Base-by-base conservation (phyloP, 1,284 basidiomycete genomes). In the Trichosporon sp. region DNA sequence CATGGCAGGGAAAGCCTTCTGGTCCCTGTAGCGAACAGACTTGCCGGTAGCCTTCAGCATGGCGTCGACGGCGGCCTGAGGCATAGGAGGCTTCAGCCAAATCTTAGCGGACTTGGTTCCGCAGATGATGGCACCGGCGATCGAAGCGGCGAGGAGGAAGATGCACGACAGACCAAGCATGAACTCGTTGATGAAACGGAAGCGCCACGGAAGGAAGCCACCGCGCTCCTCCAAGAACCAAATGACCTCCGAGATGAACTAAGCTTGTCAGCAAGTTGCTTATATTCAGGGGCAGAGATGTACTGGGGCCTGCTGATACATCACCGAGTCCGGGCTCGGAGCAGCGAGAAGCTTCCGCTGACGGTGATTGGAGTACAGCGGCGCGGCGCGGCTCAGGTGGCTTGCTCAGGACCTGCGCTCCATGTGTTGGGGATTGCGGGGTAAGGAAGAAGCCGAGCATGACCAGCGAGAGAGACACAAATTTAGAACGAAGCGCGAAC, bases 101-200 rank as follows among this genome's bases (percentile, higher is more conserved):
- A 52, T 52, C 46, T 52, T 52, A 6, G 46, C 46, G 8, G 46
- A 52, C 23, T 29, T 25, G 13, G 46, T 52, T 23, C 46, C 46
- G 4, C 23, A 27, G 25, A 52, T 52, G 13, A 52, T 52, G 46
- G 46, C 11, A n/a, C 11, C 34, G n/a, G 63, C 59, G 16, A 65
- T 65, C 31, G 56, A 36, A 9, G 31, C 49, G 21, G 59, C 66
- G 57, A 68, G 64, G 46, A 68, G 37, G 57, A 63, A 61, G 10
- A 65, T 10, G 11, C 57, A 37, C 21, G 56, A 37, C 16, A 65
- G 31, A 57, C 40, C 62, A 34, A 68, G 56, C 25, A 62, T 37
- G 29, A 56, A n/a, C 63, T 68, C 63, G 57, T 63, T 61, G 52
- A 61, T 23, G 64, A 63, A 58, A 13, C 66, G 63, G 36, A 29